Base-by-base conservation (phyloP, 2,329 filamentous ascomycete genomes). In the Truncatella angustata region DNA sequence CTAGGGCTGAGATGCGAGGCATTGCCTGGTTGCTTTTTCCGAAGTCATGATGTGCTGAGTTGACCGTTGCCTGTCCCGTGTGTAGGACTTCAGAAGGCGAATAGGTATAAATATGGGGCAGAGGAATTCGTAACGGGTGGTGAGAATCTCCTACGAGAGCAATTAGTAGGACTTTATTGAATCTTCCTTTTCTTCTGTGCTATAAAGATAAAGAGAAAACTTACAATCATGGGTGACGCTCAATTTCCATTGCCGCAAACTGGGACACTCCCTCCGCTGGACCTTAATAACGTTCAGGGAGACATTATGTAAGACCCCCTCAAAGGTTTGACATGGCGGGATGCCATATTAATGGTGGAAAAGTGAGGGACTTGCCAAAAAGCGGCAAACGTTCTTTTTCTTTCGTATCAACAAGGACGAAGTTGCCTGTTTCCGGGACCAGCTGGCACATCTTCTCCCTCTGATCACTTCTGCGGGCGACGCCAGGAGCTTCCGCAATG, bases 321-420 rank as follows among this genome's bases (percentile, higher is more conserved):
- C n/a, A n/a, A n/a, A n/a, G n/a, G n/a, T n/a, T n/a, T n/a, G n/a
- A n/a, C n/a, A n/a, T n/a, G n/a, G n/a, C n/a, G n/a, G n/a, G n/a
- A n/a, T n/a, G n/a, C n/a, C 28, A 20, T 20, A 23, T 5, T 45
- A 32, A 45, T 11, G 16, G 5, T 16, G 1, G 32, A 48, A 21
- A 28, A 49, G 45, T 18, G 30, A 23, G 16, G 45, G 45, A 24
- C 12, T 49, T 18, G 45, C 45, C 20, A 49, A 49, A 34, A 49
- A 49, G 45, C 6, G 20, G 11, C 14, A 49, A 16, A 39, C 34
- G 5, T 49, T 49, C 32, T 37, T 34, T 34, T 49, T 49, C 45
- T 49, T 49, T 21, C 32, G 14, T 12, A 49, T 49, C n/a, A 49
- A 39, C 16, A 16, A 16, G 12, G 23, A 39, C 12, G 16, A 49